Conservation (phyloP, 192 early-diverging fungal genomes). For the Geranomyces michiganensis region DNA sequence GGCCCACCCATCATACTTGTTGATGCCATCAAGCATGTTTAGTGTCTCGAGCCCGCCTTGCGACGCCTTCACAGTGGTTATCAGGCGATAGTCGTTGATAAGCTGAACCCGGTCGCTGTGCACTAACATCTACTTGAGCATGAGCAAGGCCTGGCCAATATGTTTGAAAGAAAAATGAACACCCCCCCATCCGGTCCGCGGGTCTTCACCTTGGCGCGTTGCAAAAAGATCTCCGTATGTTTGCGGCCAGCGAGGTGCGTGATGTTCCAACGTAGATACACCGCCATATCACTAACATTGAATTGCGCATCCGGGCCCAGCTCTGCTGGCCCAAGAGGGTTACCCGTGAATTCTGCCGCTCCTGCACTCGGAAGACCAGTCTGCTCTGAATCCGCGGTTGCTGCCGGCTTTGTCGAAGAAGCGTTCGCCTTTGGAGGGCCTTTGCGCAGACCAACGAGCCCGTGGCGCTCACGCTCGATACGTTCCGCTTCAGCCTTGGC, state of each 20-base stretch:
- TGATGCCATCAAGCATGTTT: conserved; percentile 48
- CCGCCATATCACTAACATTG: conserved; percentile 33
- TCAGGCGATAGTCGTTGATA: conserved; percentile 49
- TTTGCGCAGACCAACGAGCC: neutral
- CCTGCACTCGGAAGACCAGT: neutral
- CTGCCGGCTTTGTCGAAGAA: neutral
- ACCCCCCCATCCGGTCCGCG: neutral
- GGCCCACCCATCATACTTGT: conserved; percentile 39
- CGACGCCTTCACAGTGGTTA: conserved; percentile 42
- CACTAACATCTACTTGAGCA: conserved; percentile 37
- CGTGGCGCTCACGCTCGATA: conserved; percentile 32
- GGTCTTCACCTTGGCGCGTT: conserved; percentile 33
- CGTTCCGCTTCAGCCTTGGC: conserved; percentile 37
- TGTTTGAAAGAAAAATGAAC: neutral
- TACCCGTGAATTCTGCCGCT: conserved; percentile 16
- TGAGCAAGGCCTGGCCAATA: conserved; percentile 24
- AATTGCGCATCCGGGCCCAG: conserved; percentile 31
- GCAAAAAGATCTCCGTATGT: conserved; percentile 45
- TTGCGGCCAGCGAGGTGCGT: conserved; percentile 26
- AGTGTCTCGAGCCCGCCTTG: conserved; percentile 32
- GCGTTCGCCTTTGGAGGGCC: neutral
- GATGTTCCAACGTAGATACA: conserved; percentile 40
- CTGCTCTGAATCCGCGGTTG: neutral
- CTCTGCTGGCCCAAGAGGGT: conserved; percentile 26
- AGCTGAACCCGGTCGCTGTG: conserved; percentile 47